Evolutionary conservation across 2,329 filamentous ascomycete species (phyloP).

Genomic region (Claviceps monticola): DNA sequence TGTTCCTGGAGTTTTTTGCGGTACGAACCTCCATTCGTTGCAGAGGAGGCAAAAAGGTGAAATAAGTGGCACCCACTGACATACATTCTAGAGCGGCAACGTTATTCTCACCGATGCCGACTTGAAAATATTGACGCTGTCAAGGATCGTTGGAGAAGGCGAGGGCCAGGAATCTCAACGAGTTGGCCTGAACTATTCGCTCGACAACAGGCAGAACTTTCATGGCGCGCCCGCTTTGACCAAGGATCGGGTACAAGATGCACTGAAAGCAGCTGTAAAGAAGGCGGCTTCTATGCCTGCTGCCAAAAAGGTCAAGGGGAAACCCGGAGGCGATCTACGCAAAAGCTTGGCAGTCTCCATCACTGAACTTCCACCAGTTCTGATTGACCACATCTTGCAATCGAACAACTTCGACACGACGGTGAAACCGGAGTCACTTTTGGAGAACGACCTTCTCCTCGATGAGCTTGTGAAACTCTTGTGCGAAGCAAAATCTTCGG

Average conservation of each 20-base stretch:
- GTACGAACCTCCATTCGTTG: conserved; percentile 12
- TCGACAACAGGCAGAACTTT: conserved; percentile 77
- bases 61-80: neutral
- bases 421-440: conserved; percentile 51
- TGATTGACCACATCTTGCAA: conserved; percentile 76
- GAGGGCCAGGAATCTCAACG: conserved; percentile 74
- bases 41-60: neutral
- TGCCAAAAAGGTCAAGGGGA: conserved; percentile 57
- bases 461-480: conserved; percentile 55
- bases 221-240: conserved; percentile 62
- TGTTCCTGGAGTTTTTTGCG: conserved; percentile 94
- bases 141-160: conserved; percentile 67
- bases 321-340: conserved; percentile 60
- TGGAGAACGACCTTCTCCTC: conserved; percentile 51
- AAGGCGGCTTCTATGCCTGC: conserved; percentile 33
- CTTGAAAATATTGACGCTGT: conserved; percentile 65
- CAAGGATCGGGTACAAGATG: conserved; percentile 53
- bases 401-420: conserved; percentile 55
- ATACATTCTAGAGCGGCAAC: conserved; percentile 55
- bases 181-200: conserved; percentile 62
- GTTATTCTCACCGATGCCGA: conserved; percentile 82
- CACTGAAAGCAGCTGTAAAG: conserved; percentile 51
- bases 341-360: conserved; percentile 74
- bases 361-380: conserved; percentile 73
- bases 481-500: conserved; percentile 48